A percentile compares a stretch with the other conserved stretches of the same genome.
Conservation (phyloP, 2,329 filamentous ascomycete species). For the Penicillium sclerotiorum region DNA sequence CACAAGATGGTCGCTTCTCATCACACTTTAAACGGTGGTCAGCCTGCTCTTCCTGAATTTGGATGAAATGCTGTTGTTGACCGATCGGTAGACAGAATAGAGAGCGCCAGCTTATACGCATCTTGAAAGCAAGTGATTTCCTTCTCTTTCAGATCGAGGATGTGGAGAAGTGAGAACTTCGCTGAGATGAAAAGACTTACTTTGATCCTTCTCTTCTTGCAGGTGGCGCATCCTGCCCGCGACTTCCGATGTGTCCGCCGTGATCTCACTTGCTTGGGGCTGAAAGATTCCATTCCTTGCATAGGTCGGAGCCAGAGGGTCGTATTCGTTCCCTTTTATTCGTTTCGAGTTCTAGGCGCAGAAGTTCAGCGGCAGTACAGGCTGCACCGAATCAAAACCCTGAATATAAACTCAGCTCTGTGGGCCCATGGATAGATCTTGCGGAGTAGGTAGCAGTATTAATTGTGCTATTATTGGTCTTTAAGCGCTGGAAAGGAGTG, state of each 20-base stretch:
- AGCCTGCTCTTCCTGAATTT: neutral
- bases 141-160: neutral
- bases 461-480: too few species aligned
- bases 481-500: neutral
- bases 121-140: neutral
- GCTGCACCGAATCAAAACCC: neutral
- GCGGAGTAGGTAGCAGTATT: too few species aligned
- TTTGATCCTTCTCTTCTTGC: slow-evolving; percentile 39
- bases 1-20: slow-evolving; percentile 35
- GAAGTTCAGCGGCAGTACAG: neutral
- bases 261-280: slow-evolving; percentile 13
- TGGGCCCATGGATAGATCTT: neutral
- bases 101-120: neutral
- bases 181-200: slow-evolving; percentile 22
- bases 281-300: neutral
- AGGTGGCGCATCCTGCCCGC: slow-evolving; percentile 35
- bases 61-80: neutral
- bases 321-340: slow-evolving; percentile 21
- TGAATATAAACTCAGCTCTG: neutral
- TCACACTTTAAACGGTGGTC: slow-evolving; percentile 31
- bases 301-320: neutral
- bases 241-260: slow-evolving; percentile 39
- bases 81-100: slow-evolving; percentile 3
- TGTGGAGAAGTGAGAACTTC: neutral
- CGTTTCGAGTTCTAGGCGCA: slow-evolving; percentile 2